These are phyloP conservation scores for Boletus barrowsii DNA, from an alignment of 768 basidiomycete species.

Conservation along the genomic window DNA sequence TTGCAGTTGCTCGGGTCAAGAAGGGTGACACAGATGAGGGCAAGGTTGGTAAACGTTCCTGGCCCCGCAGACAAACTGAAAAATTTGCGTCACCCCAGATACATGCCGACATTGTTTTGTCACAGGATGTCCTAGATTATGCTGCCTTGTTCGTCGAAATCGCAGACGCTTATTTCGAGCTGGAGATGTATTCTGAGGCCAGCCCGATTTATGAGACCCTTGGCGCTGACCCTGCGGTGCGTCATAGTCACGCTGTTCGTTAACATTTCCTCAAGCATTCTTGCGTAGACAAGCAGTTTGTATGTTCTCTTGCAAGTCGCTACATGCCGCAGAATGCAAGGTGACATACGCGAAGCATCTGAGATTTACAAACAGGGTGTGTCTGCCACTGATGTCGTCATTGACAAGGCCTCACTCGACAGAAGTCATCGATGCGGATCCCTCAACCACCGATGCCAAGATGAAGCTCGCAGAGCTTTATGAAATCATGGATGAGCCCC, in stretches of 20 bases:
- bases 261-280: neutral
- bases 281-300: constrained; percentile 65
- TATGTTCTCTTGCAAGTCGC: constrained; percentile 76
- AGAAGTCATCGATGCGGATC: constrained; percentile 71
- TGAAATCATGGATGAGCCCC: constrained; percentile 76
- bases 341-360: constrained; percentile 71
- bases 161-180: constrained; percentile 73
- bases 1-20: constrained; percentile 80
- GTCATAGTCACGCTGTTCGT: constrained; percentile 20
- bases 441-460: constrained; percentile 75
- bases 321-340: constrained; percentile 73
- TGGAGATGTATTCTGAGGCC: constrained; percentile 74
- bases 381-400: constrained; percentile 12
- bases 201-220: constrained; percentile 76
- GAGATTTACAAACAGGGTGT: constrained; percentile 82
- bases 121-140: constrained; percentile 73
- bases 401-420: constrained; percentile 17
- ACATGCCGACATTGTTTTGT: constrained; percentile 70
- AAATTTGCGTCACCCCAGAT: constrained; percentile 41
- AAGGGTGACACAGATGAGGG: constrained; percentile 80
- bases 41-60: constrained; percentile 46
- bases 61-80: neutral
- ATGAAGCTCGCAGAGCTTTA: constrained; percentile 89
- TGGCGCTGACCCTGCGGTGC: constrained; percentile 68
- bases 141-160: constrained; percentile 78